Conservation (phyloP, 306 rosid species). For the Pterocarpus macrocarpus region DNA sequence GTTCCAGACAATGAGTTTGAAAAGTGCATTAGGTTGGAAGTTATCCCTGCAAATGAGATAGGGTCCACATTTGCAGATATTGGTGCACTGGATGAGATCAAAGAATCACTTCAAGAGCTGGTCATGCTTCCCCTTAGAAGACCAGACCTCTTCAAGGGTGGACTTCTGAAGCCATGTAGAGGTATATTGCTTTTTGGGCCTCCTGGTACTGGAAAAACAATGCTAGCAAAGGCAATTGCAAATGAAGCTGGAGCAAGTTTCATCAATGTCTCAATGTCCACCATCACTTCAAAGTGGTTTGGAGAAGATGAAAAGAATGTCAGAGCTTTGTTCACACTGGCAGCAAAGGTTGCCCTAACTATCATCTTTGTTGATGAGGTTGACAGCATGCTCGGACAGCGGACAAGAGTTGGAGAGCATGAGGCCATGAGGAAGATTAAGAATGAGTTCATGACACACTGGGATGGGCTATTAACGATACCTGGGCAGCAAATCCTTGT, state of each 20-base stretch:
- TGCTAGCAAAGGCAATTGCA: conserved; percentile 91
- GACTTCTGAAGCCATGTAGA: conserved; percentile 81
- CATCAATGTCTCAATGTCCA: conserved; percentile 85
- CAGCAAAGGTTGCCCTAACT: conserved; percentile 86
- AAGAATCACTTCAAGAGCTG: conserved; percentile 83
- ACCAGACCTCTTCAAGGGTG: conserved; percentile 82
- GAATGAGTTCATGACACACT: conserved; percentile 85
- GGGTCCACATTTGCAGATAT: conserved; percentile 86
- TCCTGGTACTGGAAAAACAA: conserved; percentile 90
- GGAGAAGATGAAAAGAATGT: conserved; percentile 87
- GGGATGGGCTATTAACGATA: conserved; percentile 84
- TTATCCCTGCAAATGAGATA: conserved; percentile 82
- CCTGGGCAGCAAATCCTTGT: conserved; percentile 69
- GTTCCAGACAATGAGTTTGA: conserved; percentile 81
- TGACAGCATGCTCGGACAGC: conserved; percentile 88
- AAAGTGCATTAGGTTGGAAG: conserved; percentile 82
- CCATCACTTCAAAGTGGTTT: conserved; percentile 78
- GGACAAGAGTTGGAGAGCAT: conserved; percentile 83
- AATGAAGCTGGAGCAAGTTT: conserved; percentile 89
- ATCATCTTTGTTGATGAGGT: too few species aligned
- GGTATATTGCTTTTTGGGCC: conserved; percentile 90
- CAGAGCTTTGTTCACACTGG: conserved; percentile 79
- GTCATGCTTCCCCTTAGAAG: conserved; percentile 91
- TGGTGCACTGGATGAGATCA: conserved; percentile 77
- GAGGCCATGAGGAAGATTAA: conserved; percentile 82